Conservation (phyloP, 177 flowering plant species). For the Vitis hybrid region DNA sequence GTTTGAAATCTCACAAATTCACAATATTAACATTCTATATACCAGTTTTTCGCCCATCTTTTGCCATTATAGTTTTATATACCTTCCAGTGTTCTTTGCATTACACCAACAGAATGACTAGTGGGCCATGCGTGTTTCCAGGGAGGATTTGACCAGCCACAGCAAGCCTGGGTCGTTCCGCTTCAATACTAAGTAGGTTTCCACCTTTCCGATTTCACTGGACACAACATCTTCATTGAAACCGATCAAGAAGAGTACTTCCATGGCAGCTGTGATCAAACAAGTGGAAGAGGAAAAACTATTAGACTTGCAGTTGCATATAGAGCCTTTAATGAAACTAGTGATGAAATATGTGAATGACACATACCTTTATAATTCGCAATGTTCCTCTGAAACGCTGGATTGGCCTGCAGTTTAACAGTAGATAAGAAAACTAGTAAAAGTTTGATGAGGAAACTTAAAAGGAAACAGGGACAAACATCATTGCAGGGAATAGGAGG, state of each 20-base stretch:
- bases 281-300: not conserved
- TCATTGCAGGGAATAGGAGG: not conserved
- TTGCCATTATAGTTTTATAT: too few species aligned
- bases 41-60: too few species aligned
- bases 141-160: constrained; percentile 91
- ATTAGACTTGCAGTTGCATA: not conserved
- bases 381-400: constrained; percentile 60
- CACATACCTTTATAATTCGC: constrained; percentile 68
- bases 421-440: not conserved
- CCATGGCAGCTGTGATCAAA: constrained; percentile 79
- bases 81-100: too few species aligned
- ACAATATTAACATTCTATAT: too few species aligned
- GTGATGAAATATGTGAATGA: not conserved
- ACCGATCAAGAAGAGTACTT: constrained; percentile 65
- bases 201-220: constrained; percentile 54
- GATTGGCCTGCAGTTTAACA: constrained; percentile 67
- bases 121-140: constrained; percentile 54
- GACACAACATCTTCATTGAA: constrained; percentile 59
- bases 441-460: not conserved
- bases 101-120: constrained; percentile 4
- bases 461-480: not conserved
- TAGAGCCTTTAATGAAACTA: not conserved
- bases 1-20: too few species aligned
- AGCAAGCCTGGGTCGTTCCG: constrained; percentile 84
- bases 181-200: constrained; percentile 70